Evolutionary conservation across 108 stramenopile species (phyloP).

Genomic region (Chaetoceros tenuissimus): DNA sequence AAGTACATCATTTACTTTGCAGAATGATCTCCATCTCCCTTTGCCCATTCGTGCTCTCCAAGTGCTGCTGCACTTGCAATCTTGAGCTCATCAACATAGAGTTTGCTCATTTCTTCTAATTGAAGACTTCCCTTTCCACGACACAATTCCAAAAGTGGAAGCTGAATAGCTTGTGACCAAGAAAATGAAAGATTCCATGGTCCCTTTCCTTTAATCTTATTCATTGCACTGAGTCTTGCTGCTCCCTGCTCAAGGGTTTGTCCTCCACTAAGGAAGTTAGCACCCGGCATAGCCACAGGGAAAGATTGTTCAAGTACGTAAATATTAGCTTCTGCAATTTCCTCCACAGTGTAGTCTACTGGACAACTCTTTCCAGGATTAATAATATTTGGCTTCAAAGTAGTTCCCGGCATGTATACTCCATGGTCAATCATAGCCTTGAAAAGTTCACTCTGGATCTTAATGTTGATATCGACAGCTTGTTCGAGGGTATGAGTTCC

Average conservation of each 20-base stretch:
- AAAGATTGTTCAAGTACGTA: constrained; percentile 71
- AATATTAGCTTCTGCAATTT: constrained; percentile 76
- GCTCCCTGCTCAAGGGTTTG: constrained; percentile 81
- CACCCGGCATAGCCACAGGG: constrained; percentile 79
- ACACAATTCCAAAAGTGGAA: constrained; percentile 75
- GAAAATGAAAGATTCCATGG: constrained; percentile 61
- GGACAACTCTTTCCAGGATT: constrained; percentile 72
- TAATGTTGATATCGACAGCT: constrained; percentile 43
- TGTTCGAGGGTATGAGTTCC: constrained; percentile 49
- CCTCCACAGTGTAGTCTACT: constrained; percentile 48
- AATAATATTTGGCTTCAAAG: constrained; percentile 89
- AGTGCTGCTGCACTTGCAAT: constrained; percentile 43
- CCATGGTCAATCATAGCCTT: constrained; percentile 87
- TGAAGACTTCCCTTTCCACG: constrained; percentile 47
- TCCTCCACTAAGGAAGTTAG: constrained; percentile 85
- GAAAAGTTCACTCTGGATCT: constrained; percentile 47
- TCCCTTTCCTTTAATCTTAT: constrained; percentile 51
- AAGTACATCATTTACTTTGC: too few species aligned
- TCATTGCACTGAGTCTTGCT: constrained; percentile 72
- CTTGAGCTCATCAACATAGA: constrained; percentile 42
- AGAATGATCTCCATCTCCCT: constrained; percentile 4
- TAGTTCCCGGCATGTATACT: constrained; percentile 78
- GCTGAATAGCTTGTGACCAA: constrained; percentile 83
- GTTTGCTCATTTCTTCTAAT: constrained; percentile 42
- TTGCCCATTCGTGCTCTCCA: constrained; percentile 31